These are phyloP conservation scores for Penicillium manginii DNA, from an alignment of 495 filamentous ascomycete species.

Conservation along the genomic window DNA sequence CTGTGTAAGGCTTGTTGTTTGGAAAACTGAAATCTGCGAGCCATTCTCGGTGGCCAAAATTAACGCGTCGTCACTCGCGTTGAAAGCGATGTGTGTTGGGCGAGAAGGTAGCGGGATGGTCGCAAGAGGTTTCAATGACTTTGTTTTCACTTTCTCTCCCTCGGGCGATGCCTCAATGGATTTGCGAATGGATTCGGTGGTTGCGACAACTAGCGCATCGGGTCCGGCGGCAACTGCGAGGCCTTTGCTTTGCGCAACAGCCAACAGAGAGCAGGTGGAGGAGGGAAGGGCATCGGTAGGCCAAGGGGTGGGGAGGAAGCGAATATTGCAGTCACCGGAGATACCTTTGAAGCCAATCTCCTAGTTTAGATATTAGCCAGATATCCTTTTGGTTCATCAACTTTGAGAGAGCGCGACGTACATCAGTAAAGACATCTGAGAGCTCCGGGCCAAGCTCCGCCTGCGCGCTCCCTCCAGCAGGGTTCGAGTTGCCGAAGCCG, in stretches of 20 bases:
- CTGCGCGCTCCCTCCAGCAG: constrained; percentile 34
- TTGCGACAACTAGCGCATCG: constrained; percentile 73
- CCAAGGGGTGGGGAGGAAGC: constrained; percentile 79
- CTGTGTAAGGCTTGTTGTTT: constrained; percentile 65
- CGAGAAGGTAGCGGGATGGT: constrained; percentile 71
- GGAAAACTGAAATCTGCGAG: constrained; percentile 81
- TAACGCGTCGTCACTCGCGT: constrained; percentile 79
- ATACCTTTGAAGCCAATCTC: constrained; percentile 82
- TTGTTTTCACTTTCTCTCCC: constrained; percentile 62
- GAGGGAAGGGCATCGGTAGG: constrained; percentile 71
- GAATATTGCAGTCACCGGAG: constrained; percentile 78
- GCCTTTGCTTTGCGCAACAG: constrained; percentile 78
- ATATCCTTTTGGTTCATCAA: neutral
- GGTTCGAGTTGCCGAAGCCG: constrained; percentile 47
- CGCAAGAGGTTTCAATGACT: constrained; percentile 73
- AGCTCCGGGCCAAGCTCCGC: constrained; percentile 49
- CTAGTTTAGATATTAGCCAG: constrained; percentile 44
- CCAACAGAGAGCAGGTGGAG: constrained; percentile 81
- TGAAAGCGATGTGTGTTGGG: constrained; percentile 89
- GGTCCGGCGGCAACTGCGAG: constrained; percentile 88
- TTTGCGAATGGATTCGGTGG: constrained; percentile 75
- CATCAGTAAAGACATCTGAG: constrained; percentile 52
- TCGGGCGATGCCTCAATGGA: constrained; percentile 65
- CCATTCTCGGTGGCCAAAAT: constrained; percentile 82
- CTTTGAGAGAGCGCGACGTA: constrained; percentile 28